These are phyloP conservation scores for Darksidea phi DNA, from an alignment of 495 filamentous ascomycete species.

Conservation along the genomic window DNA sequence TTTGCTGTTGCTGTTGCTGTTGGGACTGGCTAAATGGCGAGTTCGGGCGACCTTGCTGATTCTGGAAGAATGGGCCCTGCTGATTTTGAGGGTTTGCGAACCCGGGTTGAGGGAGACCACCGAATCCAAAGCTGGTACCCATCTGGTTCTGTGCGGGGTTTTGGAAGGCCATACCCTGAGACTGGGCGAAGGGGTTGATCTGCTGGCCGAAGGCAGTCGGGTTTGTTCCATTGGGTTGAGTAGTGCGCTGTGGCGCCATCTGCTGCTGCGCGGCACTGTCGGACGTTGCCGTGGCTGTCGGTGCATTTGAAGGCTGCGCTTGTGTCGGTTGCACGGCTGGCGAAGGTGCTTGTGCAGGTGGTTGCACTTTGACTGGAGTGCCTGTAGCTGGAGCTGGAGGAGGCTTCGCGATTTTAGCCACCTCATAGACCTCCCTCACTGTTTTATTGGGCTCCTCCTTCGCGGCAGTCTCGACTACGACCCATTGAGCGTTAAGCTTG, in stretches of 20 bases:
- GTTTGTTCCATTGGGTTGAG: no score
- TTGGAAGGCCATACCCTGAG: background rate
- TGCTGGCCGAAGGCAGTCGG: background rate
- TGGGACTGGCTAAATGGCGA: constrained; percentile 25
- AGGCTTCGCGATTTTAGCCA: constrained; percentile 61
- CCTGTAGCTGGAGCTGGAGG: constrained; percentile 7
- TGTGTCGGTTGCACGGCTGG: constrained; percentile 3
- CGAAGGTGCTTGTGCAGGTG: constrained; percentile 9
- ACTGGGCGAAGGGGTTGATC: constrained; percentile 11
- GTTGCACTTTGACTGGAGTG: constrained; percentile 3
- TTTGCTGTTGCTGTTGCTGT: constrained; percentile 4
- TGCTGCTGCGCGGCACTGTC: no score
- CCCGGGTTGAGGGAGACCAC: constrained; percentile 25
- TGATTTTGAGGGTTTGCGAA: constrained; percentile 4
- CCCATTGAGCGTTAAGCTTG: constrained; percentile 65
- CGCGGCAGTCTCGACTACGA: constrained; percentile 74
- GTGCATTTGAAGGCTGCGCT: background rate
- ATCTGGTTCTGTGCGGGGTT: background rate
- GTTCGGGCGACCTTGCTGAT: constrained; percentile 6
- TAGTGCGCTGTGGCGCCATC: no score
- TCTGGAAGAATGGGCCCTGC: background rate
- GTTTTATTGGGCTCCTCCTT: constrained; percentile 77
- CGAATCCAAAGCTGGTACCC: background rate
- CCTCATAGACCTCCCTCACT: constrained; percentile 80
- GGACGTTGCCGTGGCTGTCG: no score